Base-by-base conservation (phyloP, 73 alveolate species). In the Blepharisma stoltei region DNA sequence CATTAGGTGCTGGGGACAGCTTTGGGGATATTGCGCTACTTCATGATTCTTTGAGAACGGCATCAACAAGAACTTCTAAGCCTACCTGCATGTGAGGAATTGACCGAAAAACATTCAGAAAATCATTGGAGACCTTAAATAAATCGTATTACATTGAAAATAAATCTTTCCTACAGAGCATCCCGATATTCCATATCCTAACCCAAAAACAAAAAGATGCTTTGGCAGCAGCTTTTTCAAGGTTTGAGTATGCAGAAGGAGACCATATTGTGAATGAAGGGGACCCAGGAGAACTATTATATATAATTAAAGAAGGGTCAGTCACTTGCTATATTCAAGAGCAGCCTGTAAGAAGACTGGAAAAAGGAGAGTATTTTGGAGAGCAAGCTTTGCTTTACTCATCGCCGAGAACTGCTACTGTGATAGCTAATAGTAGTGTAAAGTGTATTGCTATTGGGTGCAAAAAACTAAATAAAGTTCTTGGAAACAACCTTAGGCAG, bases 11-110 rank as follows among this genome's bases (percentile, higher is more conserved):
- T 1, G 97, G 97, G 27, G 93, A 79, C 44, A 90, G 96, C 60
- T 95, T 95, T 88, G 99, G 99, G 45, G 99, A 95, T 69, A 78
- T 95, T 21, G 99, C 99, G 45, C 88, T 95, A 41, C 86, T 95
- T 50, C 92, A 95, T 80, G 89, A 95, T 82, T 90, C 91, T 7
- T 90, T 88, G 25, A 85, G 99, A 85, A 89, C 97, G 7, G 98
- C 98, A 18, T 67, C 98, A 21, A 86, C 92, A 50, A 89, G 83
- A 66, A 91, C 96, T 47, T 83, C 82, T 14, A 85, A 78, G 54
- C 87, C 77, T 55, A 88, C 95, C 84, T 85, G 76, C 23, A 69
- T 86, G 25, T 94, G 98, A 96, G 97, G 82, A 23, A 83, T 94
- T 9, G 98, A 94, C 81, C 86, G 97, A 79, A 89, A 87, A 83